phyloP scores from a whole-genome alignment of 2,329 filamentous ascomycete species.

The Talaromyces sp. region DNA sequence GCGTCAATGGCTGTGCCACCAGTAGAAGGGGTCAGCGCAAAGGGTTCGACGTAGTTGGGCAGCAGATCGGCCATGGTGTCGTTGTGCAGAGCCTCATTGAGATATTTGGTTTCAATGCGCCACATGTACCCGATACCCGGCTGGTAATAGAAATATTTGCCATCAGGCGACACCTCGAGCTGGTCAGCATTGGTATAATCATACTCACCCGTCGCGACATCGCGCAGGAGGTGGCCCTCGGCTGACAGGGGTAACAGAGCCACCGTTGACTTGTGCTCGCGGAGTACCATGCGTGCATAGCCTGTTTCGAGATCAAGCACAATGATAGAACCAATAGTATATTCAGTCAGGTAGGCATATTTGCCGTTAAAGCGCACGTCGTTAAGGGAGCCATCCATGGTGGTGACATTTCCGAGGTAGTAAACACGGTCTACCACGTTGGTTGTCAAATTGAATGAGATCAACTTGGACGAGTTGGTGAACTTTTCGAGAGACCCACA shows the following conservation, averaged over 20 bases:
- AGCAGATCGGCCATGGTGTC: conserved; percentile 24
- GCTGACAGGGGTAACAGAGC: background rate
- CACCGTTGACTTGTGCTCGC: background rate
- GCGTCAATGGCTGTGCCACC: conserved; percentile 38
- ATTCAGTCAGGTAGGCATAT: conserved; percentile 23
- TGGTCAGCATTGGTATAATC: conserved; percentile 30
- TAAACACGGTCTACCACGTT: conserved; percentile 30
- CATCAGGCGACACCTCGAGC: conserved; percentile 34
- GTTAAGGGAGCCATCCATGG: conserved; percentile 26
- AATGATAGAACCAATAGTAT: conserved; percentile 15
- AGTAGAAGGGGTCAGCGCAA: conserved; percentile 31
- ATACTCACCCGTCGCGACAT: background rate
- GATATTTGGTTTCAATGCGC: conserved; percentile 26
- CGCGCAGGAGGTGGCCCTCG: background rate
- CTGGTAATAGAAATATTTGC: conserved; percentile 32
- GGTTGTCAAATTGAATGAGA: conserved; percentile 28
- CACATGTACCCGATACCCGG: conserved; percentile 29
- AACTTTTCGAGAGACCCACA: conserved; percentile 1
- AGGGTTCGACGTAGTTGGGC: conserved; percentile 22
- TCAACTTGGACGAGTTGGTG: conserved; percentile 23
- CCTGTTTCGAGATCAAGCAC: conserved; percentile 23
- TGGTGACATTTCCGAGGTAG: conserved; percentile 28
- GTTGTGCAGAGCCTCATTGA: conserved; percentile 32
- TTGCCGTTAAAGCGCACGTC: conserved; percentile 31
- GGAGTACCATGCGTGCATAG: background rate